These are phyloP conservation scores for Phytopythium delawarense DNA, from an alignment of 352 stramenopile genomes.

Conservation along the genomic window DNA sequence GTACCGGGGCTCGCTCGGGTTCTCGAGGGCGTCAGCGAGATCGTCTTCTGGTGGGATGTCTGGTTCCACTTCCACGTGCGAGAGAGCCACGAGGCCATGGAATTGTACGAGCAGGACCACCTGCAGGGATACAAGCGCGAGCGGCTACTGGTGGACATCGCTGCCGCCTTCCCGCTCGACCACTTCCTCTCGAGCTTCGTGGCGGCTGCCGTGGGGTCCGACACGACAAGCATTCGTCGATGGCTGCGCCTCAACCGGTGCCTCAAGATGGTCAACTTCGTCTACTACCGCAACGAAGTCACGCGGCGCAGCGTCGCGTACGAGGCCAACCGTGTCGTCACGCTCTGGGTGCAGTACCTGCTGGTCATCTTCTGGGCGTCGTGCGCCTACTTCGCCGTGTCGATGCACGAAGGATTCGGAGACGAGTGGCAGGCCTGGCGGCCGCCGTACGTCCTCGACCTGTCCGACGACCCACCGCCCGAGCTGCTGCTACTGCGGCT, in stretches of 20 bases:
- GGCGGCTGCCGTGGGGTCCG: not conserved
- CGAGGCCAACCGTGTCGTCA: slow-evolving; percentile 50
- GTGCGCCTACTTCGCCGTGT: slow-evolving; percentile 57
- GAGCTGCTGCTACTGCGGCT: slow-evolving; percentile 34
- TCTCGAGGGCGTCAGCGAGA: slow-evolving; percentile 34
- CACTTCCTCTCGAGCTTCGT: slow-evolving; percentile 29
- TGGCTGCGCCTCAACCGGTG: slow-evolving; percentile 55
- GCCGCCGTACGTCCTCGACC: slow-evolving; percentile 23
- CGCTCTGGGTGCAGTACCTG: slow-evolving; percentile 50
- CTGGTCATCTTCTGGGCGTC: slow-evolving; percentile 63
- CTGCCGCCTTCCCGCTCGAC: slow-evolving; percentile 46
- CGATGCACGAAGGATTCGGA: slow-evolving; percentile 50
- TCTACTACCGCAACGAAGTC: slow-evolving; percentile 61
- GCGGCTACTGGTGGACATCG: slow-evolving; percentile 31
- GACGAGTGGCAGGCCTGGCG: slow-evolving; percentile 52
- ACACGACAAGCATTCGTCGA: slow-evolving; percentile 9
- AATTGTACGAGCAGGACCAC: slow-evolving; percentile 61
- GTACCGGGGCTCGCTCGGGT: slow-evolving; percentile 29
- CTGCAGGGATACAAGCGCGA: slow-evolving; percentile 50
- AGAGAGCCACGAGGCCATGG: slow-evolving; percentile 44
- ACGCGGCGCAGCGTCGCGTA: slow-evolving; percentile 54
- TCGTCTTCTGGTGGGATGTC: slow-evolving; percentile 50
- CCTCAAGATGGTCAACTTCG: slow-evolving; percentile 46
- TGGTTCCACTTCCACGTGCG: slow-evolving; percentile 61
- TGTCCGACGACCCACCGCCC: slow-evolving; percentile 16